phyloP scores from a whole-genome alignment of 108 stramenopile genomes.

The Mayamaea pseudoterrestris region DNA sequence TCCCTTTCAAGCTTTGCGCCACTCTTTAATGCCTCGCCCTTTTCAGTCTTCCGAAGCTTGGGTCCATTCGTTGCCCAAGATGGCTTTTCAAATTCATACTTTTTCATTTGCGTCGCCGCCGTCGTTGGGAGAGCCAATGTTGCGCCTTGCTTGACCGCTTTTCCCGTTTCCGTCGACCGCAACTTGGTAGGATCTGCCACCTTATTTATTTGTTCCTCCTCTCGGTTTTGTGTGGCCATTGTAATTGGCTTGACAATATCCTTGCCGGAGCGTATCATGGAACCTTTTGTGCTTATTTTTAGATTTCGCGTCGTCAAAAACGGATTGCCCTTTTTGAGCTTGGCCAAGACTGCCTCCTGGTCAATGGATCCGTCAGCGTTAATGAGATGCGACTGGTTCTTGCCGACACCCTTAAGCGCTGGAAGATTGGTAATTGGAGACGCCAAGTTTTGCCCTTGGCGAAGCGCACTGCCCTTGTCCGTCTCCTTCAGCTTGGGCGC shows the following conservation, averaged over 20 bases:
- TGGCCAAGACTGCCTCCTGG: slow-evolving; percentile 4
- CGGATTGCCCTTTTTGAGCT: neutral
- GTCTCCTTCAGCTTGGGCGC: slow-evolving; percentile 8
- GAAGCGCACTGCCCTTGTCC: neutral
- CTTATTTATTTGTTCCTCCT: slow-evolving; percentile 1
- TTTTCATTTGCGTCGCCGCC: neutral
- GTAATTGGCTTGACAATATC: slow-evolving; percentile 11
- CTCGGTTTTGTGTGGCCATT: slow-evolving; percentile 4
- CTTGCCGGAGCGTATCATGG: neutral
- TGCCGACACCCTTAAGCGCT: neutral
- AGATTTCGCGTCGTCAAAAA: slow-evolving; percentile 1
- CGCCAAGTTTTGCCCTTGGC: slow-evolving; percentile 6
- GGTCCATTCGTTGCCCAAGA: slow-evolving; percentile 5
- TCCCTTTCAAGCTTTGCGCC: neutral
- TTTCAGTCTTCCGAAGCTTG: neutral
- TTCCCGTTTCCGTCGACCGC: neutral
- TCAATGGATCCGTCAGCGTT: neutral
- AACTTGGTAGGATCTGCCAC: neutral
- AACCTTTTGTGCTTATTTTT: slow-evolving; percentile 1
- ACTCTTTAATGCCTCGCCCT: neutral
- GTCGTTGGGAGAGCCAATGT: neutral
- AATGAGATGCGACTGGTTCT: neutral
- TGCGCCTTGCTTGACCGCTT: neutral
- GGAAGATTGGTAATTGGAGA: slow-evolving; percentile 6
- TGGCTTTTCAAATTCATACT: slow-evolving; percentile 4